phyloP scores from a whole-genome alignment of 2,329 filamentous ascomycete genomes.

The Podosphaera xanthii region DNA sequence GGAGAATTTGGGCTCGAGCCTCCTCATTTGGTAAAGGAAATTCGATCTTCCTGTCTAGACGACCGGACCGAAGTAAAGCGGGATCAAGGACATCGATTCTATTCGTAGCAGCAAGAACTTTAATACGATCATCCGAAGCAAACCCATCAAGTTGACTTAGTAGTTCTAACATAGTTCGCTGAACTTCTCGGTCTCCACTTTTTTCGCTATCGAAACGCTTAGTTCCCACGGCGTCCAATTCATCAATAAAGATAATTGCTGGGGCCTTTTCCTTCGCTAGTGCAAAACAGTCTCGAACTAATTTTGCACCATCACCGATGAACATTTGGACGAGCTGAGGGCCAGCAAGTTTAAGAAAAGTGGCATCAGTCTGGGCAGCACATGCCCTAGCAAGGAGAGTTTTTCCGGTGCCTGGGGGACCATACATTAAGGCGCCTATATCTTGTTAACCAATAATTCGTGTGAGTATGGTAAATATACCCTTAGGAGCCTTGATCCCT shows the following conservation, averaged over 20 bases:
- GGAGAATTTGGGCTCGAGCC: slow-evolving; percentile 84
- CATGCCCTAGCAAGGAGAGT: slow-evolving; percentile 85
- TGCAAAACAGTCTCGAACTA: slow-evolving; percentile 92
- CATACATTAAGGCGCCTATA: slow-evolving; percentile 90
- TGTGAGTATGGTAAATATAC: slow-evolving; percentile 26
- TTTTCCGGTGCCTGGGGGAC: slow-evolving; percentile 74
- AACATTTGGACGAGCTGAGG: slow-evolving; percentile 99
- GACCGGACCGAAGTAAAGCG: slow-evolving; percentile 71
- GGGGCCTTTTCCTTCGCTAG: slow-evolving; percentile 97
- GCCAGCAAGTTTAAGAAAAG: slow-evolving; percentile 92
- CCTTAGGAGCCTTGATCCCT: slow-evolving; percentile 96
- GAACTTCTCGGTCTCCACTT: slow-evolving; percentile 90
- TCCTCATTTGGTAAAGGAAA: slow-evolving; percentile 97
- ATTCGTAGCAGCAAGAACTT: slow-evolving; percentile 87
- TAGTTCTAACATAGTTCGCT: slow-evolving; percentile 95
- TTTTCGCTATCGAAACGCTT: slow-evolving; percentile 99
- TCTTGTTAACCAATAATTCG: slow-evolving; percentile 1
- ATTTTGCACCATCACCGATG: slow-evolving; percentile 92
- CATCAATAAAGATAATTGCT: slow-evolving; percentile 98
- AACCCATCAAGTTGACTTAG: slow-evolving; percentile 98
- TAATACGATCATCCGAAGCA: slow-evolving; percentile 88
- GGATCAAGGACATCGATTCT: slow-evolving; percentile 85
- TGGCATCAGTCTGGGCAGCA: slow-evolving; percentile 92
- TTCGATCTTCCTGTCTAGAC: slow-evolving; percentile 91
- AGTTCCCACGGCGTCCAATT: slow-evolving; percentile 91